These are phyloP conservation scores for Nicotiana rustica DNA, from an alignment of 305 asterid genomes.

Conservation along the genomic window DNA sequence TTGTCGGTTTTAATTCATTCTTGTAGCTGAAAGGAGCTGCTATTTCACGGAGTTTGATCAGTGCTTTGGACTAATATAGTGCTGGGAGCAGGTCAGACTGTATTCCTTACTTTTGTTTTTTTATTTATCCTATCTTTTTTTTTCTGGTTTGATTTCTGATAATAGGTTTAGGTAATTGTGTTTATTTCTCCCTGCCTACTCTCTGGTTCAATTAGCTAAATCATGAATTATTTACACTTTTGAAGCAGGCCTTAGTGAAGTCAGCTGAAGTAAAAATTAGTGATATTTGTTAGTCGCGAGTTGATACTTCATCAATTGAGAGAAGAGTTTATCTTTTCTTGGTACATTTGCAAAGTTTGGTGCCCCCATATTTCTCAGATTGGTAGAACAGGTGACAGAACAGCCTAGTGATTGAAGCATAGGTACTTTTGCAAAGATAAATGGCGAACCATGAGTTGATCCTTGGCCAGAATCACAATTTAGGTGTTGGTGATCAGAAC, in stretches of 20 bases:
- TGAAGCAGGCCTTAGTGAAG: conserved; percentile 31
- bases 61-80: conserved; percentile 7
- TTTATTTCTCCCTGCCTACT: conserved; percentile 3
- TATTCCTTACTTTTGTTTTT: neutral
- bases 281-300: neutral
- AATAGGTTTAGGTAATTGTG: conserved; percentile 4
- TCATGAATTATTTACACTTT: conserved; percentile 7
- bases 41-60: neutral
- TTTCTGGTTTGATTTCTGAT: neutral
- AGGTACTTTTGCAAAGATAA: conserved; percentile 26
- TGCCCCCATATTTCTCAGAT: neutral
- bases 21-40: neutral
- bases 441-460: conserved; percentile 71
- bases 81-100: conserved; percentile 19
- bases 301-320: conserved; percentile 24
- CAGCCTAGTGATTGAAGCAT: neutral
- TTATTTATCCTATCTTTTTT: neutral
- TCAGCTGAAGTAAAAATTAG: conserved; percentile 14
- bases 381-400: neutral
- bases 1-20: conserved; percentile 13
- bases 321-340: neutral
- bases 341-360: conserved; percentile 9
- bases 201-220: neutral
- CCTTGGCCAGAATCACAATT: conserved; percentile 57
- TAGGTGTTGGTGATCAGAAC: conserved; percentile 58